Evolutionary conservation across 176 grass and related monocot species (phyloP).

Genomic region (Elymus sibiricus): DNA sequence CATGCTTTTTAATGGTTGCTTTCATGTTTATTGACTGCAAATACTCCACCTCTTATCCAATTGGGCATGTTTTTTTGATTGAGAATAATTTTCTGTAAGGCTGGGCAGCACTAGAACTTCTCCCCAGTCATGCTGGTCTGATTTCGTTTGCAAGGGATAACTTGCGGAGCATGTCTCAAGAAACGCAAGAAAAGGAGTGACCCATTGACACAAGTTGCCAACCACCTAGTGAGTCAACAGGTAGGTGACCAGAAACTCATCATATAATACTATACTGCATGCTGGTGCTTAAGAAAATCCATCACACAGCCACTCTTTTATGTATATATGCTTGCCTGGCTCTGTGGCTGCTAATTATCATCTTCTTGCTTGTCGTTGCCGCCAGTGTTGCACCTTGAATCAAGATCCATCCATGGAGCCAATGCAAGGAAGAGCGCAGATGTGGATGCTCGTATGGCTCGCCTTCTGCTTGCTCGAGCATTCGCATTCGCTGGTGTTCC

Average conservation of each 20-base stretch:
- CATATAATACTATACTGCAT: slow-evolving; percentile 6
- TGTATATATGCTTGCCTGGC: neutral
- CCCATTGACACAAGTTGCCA: neutral
- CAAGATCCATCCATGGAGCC: neutral
- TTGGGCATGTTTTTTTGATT: neutral
- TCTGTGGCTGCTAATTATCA: neutral
- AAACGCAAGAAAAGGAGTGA: neutral
- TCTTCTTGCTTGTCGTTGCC: neutral
- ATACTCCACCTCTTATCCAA: neutral
- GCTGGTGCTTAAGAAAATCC: neutral
- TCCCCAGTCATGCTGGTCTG: neutral
- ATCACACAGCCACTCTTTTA: neutral
- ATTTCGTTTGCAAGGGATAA: slow-evolving; percentile 16
- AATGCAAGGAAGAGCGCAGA: neutral
- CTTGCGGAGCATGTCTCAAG: neutral
- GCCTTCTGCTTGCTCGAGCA: slow-evolving; percentile 9
- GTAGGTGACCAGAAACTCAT: slow-evolving; percentile 27
- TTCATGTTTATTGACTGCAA: neutral
- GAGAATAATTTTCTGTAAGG: neutral
- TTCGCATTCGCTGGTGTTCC: slow-evolving; percentile 17
- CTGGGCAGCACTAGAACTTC: neutral
- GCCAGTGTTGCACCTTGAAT: neutral
- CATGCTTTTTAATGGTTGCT: neutral
- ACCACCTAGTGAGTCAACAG: slow-evolving; percentile 10
- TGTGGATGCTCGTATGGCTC: slow-evolving; percentile 8